A percentile compares a stretch with the other conserved stretches of the same genome.
Conservation (phyloP, 2,329 filamentous ascomycete species). For the Madurella mycetomatis region DNA sequence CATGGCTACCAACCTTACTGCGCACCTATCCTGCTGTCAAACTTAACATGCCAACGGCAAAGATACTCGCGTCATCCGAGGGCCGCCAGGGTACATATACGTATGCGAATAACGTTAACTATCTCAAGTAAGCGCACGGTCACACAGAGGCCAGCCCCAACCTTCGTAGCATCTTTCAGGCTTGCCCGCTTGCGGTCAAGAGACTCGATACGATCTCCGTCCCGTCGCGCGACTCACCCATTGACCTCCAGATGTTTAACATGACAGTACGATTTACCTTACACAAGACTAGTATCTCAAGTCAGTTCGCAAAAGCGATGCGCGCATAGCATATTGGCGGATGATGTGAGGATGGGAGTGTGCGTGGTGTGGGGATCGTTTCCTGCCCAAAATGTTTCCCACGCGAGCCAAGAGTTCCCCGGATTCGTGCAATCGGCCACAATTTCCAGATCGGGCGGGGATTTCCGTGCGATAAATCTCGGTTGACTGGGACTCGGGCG, state of each 20-base stretch:
- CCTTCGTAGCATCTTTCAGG: too few relatives aligned
- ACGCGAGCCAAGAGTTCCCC: constrained; percentile 14
- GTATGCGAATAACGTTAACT: too few relatives aligned
- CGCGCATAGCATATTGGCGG: not conserved
- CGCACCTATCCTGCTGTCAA: too few relatives aligned
- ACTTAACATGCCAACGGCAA: not conserved
- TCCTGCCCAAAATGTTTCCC: not conserved
- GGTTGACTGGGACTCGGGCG: not conserved
- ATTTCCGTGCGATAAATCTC: constrained; percentile 8
- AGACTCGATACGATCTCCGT: too few relatives aligned
- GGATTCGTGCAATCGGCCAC: constrained; percentile 12
- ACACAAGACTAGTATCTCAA: not conserved
- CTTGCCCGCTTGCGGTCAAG: too few relatives aligned
- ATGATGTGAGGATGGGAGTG: not conserved
- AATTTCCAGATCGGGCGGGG: constrained; percentile 11
- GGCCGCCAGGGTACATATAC: not conserved
- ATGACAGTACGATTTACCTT: not conserved
- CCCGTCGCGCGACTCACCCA: too few relatives aligned
- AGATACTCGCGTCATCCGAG: not conserved
- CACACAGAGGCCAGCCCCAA: too few relatives aligned
- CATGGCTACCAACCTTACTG: too few relatives aligned
- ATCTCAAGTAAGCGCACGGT: too few relatives aligned
- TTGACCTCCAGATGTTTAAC: too few relatives aligned
- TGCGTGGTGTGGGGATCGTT: too few relatives aligned
- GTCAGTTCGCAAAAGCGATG: not conserved